phyloP scores from a whole-genome alignment of 257 asterid genomes.

The Capsicum rhomboideum region DNA sequence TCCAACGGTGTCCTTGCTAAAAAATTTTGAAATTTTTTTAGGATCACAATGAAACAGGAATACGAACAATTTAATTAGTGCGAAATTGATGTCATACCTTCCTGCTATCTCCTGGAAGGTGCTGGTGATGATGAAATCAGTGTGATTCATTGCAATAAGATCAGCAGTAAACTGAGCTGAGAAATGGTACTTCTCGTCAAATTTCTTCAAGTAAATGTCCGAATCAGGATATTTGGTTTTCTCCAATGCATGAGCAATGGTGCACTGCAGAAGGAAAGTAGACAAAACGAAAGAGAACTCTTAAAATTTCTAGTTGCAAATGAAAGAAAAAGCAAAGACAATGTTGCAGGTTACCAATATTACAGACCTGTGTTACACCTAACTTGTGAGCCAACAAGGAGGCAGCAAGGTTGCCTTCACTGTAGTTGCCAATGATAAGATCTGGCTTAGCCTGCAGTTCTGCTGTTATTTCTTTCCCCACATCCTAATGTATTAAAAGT shows the following conservation, averaged over 20 bases:
- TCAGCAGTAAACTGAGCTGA: slow-evolving; percentile 96
- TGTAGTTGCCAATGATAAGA: slow-evolving; percentile 86
- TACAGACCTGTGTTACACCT: slow-evolving; percentile 87
- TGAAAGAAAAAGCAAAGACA: not conserved
- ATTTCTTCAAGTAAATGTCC: slow-evolving; percentile 65
- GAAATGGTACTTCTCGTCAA: slow-evolving; percentile 88
- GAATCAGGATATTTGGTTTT: slow-evolving; percentile 94
- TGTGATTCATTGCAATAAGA: slow-evolving; percentile 95
- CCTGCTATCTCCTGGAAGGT: slow-evolving; percentile 98
- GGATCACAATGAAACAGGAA: not conserved
- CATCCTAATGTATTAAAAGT: slow-evolving; percentile 40
- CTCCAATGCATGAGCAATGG: slow-evolving; percentile 95
- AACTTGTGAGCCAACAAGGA: slow-evolving; percentile 87
- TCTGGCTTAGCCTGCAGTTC: slow-evolving; percentile 88
- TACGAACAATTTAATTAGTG: not conserved
- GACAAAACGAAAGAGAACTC: not conserved
- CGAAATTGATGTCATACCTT: slow-evolving; percentile 33
- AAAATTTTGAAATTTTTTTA: not conserved
- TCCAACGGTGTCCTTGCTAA: slow-evolving; percentile 92
- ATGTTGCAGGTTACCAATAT: not conserved
- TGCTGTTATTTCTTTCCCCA: slow-evolving; percentile 68
- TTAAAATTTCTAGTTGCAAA: not conserved
- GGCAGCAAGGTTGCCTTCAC: slow-evolving; percentile 97
- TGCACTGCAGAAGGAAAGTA: slow-evolving; percentile 40
- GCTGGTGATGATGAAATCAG: slow-evolving; percentile 96